phyloP scores from a whole-genome alignment of 2,329 filamentous ascomycete genomes.

The Rasamsonia emersonii region DNA sequence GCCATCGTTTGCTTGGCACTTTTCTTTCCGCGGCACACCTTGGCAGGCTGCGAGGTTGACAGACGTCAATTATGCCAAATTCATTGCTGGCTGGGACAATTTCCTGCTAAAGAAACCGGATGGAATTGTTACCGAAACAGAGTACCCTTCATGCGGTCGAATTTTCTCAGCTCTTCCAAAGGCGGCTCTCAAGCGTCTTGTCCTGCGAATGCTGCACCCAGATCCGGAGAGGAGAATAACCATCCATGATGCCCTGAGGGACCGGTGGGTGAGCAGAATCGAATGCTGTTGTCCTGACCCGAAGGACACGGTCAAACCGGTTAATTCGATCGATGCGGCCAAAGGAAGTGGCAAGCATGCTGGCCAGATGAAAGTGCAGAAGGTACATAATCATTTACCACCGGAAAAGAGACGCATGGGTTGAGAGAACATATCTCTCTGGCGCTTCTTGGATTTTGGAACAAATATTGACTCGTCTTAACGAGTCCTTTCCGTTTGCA shows the following conservation, averaged over 20 bases:
- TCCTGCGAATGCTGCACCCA: slow-evolving; percentile 77
- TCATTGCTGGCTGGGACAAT: slow-evolving; percentile 59
- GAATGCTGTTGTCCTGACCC: slow-evolving; percentile 69
- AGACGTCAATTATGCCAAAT: slow-evolving; percentile 54
- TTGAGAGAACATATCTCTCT: background rate
- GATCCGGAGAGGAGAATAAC: slow-evolving; percentile 61
- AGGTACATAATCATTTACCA: slow-evolving; percentile 25
- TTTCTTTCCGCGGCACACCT: slow-evolving; percentile 59
- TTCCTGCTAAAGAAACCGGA: slow-evolving; percentile 53
- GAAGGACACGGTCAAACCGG: slow-evolving; percentile 49
- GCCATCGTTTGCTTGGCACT: slow-evolving; percentile 76
- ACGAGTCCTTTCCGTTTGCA: no score
- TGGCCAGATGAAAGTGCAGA: slow-evolving; percentile 19
- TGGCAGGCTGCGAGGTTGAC: slow-evolving; percentile 61
- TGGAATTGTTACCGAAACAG: slow-evolving; percentile 45
- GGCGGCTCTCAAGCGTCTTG: slow-evolving; percentile 52
- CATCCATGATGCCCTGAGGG: slow-evolving; percentile 59
- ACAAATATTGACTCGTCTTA: no score
- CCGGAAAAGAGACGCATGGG: slow-evolving; percentile 16
- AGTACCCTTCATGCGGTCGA: slow-evolving; percentile 57
- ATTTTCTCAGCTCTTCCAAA: slow-evolving; percentile 52
- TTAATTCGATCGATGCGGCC: slow-evolving; percentile 16
- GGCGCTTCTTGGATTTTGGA: no score
- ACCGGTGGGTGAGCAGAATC: slow-evolving; percentile 64
- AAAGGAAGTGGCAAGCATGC: slow-evolving; percentile 15